A percentile compares a stretch with the other conserved stretches of the same genome.
Conservation (phyloP, 2,329 filamentous ascomycete species). For the Emergomyces africanus region DNA sequence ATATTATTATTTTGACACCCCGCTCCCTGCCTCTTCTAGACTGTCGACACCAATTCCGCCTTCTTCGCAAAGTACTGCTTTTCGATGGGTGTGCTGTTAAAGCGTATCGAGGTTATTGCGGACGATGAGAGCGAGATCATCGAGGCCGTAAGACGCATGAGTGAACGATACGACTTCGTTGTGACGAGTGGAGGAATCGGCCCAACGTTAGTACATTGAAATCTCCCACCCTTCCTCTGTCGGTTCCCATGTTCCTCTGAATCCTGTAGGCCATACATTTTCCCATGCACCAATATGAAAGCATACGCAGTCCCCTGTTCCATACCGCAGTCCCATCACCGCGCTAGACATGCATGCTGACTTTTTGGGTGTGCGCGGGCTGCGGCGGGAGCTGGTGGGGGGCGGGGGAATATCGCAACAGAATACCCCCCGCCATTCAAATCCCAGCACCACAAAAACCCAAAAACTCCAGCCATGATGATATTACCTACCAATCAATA, state of each 20-base stretch:
- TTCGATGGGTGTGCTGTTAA: constrained; percentile 54
- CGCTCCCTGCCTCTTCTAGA: constrained; percentile 28
- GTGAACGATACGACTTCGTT: constrained; percentile 79
- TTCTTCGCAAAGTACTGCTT: constrained; percentile 57
- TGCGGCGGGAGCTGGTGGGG: neutral
- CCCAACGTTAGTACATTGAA: constrained; percentile 55
- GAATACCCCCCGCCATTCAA: neutral
- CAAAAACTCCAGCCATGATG: constrained; percentile 58
- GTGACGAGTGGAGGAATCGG: constrained; percentile 94
- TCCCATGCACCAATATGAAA: neutral
- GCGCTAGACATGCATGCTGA: neutral
- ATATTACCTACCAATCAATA: constrained; percentile 93
- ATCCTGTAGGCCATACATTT: neutral
- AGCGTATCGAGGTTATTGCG: constrained; percentile 79
- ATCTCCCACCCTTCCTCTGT: neutral
- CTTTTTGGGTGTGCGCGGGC: neutral
- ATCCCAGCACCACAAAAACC: neutral
- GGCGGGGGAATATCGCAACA: neutral
- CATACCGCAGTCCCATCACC: neutral
- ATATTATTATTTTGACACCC: neutral
- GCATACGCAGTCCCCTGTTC: neutral
- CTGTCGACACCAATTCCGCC: constrained; percentile 52
- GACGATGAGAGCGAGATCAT: constrained; percentile 86
- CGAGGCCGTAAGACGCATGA: constrained; percentile 80
- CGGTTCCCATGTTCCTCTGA: neutral